Conservation (phyloP, 2,329 filamentous ascomycete species). For the Cercospora zeae-maydis region DNA sequence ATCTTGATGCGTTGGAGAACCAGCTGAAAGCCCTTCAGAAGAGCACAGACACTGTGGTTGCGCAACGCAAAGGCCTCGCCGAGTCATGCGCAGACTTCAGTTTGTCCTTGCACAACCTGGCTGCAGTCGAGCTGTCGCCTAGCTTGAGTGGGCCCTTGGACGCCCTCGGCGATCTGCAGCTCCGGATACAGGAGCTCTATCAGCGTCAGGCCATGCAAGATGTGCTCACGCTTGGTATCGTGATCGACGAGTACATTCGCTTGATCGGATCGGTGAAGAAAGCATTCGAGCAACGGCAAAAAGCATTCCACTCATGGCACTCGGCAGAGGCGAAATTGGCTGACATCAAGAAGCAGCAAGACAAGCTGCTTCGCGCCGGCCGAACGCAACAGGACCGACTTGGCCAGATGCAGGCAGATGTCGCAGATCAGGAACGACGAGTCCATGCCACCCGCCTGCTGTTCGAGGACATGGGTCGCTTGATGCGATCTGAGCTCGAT, state of each 20-base stretch:
- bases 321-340: slow-evolving; percentile 81
- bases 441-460: slow-evolving; percentile 84
- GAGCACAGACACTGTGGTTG: slow-evolving; percentile 88
- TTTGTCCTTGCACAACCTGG: slow-evolving; percentile 84
- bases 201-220: slow-evolving; percentile 97
- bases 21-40: slow-evolving; percentile 84
- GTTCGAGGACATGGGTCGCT: slow-evolving; percentile 94
- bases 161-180: slow-evolving; percentile 85
- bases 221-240: slow-evolving; percentile 91
- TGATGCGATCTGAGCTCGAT: slow-evolving; percentile 89
- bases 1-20: slow-evolving; percentile 87
- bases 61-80: slow-evolving; percentile 86
- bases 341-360: slow-evolving; percentile 83
- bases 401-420: slow-evolving; percentile 87
- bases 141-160: slow-evolving; percentile 84
- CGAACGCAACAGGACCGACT: slow-evolving; percentile 94
- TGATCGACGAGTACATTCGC: slow-evolving; percentile 96
- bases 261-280: slow-evolving; percentile 93
- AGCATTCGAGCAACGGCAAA: slow-evolving; percentile 87
- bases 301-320: slow-evolving; percentile 94
- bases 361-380: slow-evolving; percentile 91
- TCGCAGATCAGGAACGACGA: slow-evolving; percentile 89
- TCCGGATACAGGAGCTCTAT: slow-evolving; percentile 91
- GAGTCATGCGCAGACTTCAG: slow-evolving; percentile 94
- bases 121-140: slow-evolving; percentile 86